Evolutionary conservation across 768 basidiomycete genomes (phyloP).

Genomic region (Agrocybe pediades): DNA sequence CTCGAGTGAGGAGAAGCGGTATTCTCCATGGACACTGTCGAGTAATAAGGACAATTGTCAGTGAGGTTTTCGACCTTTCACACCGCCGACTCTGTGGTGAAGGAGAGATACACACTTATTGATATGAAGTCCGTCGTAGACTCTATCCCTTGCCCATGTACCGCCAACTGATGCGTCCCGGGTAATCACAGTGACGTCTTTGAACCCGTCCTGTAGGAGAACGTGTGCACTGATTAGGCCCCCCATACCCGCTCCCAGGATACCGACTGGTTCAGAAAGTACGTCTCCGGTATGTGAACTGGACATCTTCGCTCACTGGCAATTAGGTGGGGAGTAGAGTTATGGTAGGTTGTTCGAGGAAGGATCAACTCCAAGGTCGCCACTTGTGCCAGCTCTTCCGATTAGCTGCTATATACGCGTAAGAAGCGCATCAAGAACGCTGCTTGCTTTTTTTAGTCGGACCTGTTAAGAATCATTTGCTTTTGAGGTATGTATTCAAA

Average conservation of each 20-base stretch:
- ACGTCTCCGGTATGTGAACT: no score
- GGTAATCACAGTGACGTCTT: constrained; percentile 53
- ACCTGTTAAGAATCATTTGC: no score
- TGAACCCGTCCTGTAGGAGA: constrained; percentile 59
- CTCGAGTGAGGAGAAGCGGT: constrained; percentile 52
- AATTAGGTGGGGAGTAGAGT: no score
- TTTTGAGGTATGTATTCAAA: no score
- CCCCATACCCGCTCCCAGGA: constrained; percentile 62
- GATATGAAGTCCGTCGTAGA: constrained; percentile 57
- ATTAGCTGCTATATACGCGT: no score
- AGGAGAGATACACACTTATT: constrained; percentile 52
- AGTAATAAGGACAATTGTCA: neutral
- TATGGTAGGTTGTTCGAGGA: no score
- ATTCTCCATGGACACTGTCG: constrained; percentile 64
- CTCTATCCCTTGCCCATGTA: constrained; percentile 55
- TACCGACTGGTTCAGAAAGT: constrained; percentile 31
- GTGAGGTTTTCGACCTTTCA: neutral
- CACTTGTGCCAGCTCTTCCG: no score
- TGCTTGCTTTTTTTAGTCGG: no score
- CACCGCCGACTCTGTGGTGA: neutral
- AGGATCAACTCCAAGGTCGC: no score
- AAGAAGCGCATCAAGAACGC: no score
- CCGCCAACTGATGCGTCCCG: constrained; percentile 58
- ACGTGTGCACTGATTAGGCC: constrained; percentile 62
- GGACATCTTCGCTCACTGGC: no score